Evolutionary conservation across 495 filamentous ascomycete genomes (phyloP).

Genomic region (Talaromyces ruber): DNA sequence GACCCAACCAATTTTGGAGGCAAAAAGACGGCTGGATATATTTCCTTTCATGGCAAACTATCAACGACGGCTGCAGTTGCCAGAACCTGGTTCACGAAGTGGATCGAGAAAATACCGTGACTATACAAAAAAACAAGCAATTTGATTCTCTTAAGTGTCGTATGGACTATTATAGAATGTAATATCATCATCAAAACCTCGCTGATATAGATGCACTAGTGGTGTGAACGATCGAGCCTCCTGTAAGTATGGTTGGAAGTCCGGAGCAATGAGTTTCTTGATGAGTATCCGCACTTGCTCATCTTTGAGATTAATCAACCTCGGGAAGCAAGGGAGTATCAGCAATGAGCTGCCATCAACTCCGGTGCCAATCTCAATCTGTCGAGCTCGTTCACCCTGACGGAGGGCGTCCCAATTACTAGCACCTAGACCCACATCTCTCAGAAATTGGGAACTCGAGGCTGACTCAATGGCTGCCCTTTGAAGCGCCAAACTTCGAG

Average conservation of each 20-base stretch:
- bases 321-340: not conserved
- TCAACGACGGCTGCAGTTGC: not conserved
- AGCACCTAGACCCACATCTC: not conserved
- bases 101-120: not conserved
- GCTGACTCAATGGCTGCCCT: not conserved
- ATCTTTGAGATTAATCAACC: not conserved
- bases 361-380: not conserved
- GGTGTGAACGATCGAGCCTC: not conserved
- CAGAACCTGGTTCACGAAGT: not conserved
- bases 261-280: not conserved
- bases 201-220: not conserved
- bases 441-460: not conserved
- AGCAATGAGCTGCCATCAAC: not conserved
- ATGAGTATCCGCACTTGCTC: not conserved
- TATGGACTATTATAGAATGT: not conserved
- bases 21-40: not conserved
- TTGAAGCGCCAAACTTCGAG: not conserved
- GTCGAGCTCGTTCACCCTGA: not conserved
- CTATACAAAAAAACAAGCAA: not conserved
- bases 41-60: not conserved
- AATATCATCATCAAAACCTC: not conserved
- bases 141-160: not conserved
- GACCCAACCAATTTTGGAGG: not conserved
- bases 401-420: too few species aligned
- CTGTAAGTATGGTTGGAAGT: not conserved